A percentile compares a stretch with the other conserved stretches of the same genome.
Evolutionary conservation across 2,329 filamentous ascomycete genomes (phyloP).

Genomic region (Colletotrichum chlorophyti): DNA sequence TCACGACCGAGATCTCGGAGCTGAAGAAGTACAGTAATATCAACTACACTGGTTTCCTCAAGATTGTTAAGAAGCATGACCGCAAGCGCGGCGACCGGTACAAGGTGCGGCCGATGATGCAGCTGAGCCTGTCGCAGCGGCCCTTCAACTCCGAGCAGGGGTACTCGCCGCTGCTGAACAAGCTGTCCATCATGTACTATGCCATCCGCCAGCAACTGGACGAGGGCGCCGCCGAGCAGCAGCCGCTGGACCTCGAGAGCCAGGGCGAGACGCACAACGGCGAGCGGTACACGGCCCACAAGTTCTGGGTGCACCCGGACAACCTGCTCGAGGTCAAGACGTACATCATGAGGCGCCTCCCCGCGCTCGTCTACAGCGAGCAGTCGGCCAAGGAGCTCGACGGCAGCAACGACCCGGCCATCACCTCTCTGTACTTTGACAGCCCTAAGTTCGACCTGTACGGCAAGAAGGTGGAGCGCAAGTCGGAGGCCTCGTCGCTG

Average conservation of each 20-base stretch:
- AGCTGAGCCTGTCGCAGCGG: constrained; percentile 84
- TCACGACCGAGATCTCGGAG: constrained; percentile 90
- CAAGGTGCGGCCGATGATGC: constrained; percentile 88
- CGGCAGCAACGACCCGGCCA: constrained; percentile 81
- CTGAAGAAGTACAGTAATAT: constrained; percentile 94
- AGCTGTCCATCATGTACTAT: constrained; percentile 94
- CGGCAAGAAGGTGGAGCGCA: constrained; percentile 79
- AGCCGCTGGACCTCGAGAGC: constrained; percentile 53
- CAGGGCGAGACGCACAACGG: constrained; percentile 66
- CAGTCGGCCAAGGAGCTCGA: constrained; percentile 84
- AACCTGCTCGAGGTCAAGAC: constrained; percentile 98
- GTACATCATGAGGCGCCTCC: constrained; percentile 87
- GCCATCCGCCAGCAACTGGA: constrained; percentile 88
- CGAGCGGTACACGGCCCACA: constrained; percentile 83
- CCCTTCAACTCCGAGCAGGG: constrained; percentile 93
- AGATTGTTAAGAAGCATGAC: constrained; percentile 99
- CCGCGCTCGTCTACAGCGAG: constrained; percentile 91
- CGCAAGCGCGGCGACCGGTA: constrained; percentile 87
- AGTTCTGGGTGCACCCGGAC: constrained; percentile 97
- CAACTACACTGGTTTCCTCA: constrained; percentile 97
- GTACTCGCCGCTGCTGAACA: constrained; percentile 88
- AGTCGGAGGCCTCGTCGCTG: constrained; percentile 79
- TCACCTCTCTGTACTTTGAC: constrained; percentile 97
- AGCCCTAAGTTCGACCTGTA: constrained; percentile 87
- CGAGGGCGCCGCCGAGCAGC: constrained; percentile 49